These are phyloP conservation scores for Phaeosphaeriaceae sp. DNA, from an alignment of 2,329 filamentous ascomycete species.

Conservation along the genomic window DNA sequence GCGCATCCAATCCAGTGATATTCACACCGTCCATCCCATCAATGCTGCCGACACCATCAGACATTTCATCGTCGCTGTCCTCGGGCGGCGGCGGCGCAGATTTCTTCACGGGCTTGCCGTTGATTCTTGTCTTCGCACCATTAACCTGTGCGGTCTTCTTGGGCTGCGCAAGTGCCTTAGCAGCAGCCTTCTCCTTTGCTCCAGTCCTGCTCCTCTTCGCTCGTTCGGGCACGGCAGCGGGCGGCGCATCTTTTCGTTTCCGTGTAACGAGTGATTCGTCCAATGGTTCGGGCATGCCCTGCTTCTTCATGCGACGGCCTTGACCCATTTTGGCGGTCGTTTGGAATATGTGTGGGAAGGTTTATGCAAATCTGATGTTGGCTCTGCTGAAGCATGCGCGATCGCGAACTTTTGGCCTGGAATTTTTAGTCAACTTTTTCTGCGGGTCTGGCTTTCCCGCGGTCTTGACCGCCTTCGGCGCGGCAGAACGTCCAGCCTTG, in stretches of 20 bases:
- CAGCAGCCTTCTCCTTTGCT: constrained; percentile 35
- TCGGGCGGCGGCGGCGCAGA: constrained; percentile 35
- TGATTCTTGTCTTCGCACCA: constrained; percentile 29
- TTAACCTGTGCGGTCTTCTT: constrained; percentile 53
- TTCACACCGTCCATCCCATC: constrained; percentile 45
- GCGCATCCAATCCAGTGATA: constrained; percentile 47
- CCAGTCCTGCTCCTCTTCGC: constrained; percentile 68
- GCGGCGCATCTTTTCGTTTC: constrained; percentile 83
- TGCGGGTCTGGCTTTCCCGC: constrained; percentile 11
- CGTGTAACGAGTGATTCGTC: constrained; percentile 78
- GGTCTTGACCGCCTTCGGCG: constrained; percentile 30
- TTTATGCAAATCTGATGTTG: constrained; percentile 5
- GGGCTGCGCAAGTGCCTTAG: constrained; percentile 22
- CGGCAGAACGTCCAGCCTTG: constrained; percentile 17
- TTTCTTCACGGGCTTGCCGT: constrained; percentile 44
- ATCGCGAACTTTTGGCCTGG: constrained; percentile 27
- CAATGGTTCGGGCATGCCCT: constrained; percentile 82
- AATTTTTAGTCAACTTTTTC: constrained; percentile 28
- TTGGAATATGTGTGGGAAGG: not conserved
- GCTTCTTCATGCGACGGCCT: constrained; percentile 93
- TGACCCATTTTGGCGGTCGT: constrained; percentile 70
- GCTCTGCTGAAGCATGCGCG: constrained; percentile 16
- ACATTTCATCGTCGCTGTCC: constrained; percentile 47
- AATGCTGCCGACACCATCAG: constrained; percentile 24
- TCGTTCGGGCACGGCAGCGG: constrained; percentile 50